Evolutionary conservation across 352 stramenopile species (phyloP), one percentile per base, ranked within the genome.

Genomic region (Halophytophthora batemanensis): DNA sequence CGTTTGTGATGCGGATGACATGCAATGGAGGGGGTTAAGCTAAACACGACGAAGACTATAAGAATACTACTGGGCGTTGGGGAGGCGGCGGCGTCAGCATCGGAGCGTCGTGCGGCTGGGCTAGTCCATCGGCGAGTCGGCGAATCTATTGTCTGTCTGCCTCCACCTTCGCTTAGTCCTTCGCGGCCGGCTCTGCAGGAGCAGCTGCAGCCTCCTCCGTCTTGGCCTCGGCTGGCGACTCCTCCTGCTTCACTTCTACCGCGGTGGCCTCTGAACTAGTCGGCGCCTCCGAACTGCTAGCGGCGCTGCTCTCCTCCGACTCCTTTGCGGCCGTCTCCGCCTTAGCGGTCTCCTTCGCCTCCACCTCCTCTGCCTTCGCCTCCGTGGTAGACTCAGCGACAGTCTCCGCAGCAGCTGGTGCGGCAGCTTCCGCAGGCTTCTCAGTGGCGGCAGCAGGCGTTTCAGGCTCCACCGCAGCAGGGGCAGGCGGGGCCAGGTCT

Each of bases 131-230:
- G 64, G 64, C 53, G 58, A 68, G 25, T 31, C 25, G 25, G 63
- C 54, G 54, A 66, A 69, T 73, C 64, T 73, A 73, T 73, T 73
- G 60, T 70, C 53, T 66, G 60, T 62, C 56, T 64, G 63, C 40
- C 23, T 46, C 40, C 40, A 21, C 25, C 28, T n/a, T 21, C 40
- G 8, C 65, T 72, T 59, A 72, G 54, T 61, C 60, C 61, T 67
- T 56, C 40, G 56, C 61, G 56, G 69, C 64, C 40, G 59, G 39
- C 17, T 48, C 53, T 42, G 50, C 56, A 66, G 41, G 41, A 41
- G 35, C 17, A 40, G 17, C 35, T 12, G 35, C 17, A 40, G 35
- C 15, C 35, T 40, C 35, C 3, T 21, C 35, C 35, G 35, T 22
- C 35, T n/a, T 44, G 6, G 38, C 23, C 38, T 44, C 38, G 38